These are phyloP conservation scores for Xylaria sp. DNA, from an alignment of 2,329 filamentous ascomycete genomes.

Conservation along the genomic window DNA sequence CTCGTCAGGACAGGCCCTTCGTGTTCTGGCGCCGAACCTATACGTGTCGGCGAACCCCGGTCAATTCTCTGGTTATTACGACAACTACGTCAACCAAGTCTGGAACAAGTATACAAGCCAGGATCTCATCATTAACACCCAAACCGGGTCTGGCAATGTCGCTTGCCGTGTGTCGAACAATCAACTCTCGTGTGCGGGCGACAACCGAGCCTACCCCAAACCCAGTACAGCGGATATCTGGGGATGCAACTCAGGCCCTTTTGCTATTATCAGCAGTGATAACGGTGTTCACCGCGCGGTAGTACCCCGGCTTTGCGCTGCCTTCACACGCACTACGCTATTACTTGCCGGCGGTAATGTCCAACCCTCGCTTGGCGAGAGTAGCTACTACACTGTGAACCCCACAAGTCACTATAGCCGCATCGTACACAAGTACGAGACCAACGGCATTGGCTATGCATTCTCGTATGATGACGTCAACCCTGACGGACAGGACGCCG, in stretches of 20 bases:
- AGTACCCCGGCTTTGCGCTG: slow-evolving; percentile 56
- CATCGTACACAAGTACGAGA: slow-evolving; percentile 64
- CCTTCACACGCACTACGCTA: slow-evolving; percentile 53
- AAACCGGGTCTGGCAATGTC: slow-evolving; percentile 47
- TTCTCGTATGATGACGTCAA: slow-evolving; percentile 74
- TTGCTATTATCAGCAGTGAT: slow-evolving; percentile 45
- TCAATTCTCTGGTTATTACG: slow-evolving; percentile 50
- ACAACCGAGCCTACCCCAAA: slow-evolving; percentile 51
- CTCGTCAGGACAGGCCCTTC: slow-evolving; percentile 46
- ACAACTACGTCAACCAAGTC: slow-evolving; percentile 52
- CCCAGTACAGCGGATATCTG: slow-evolving; percentile 55
- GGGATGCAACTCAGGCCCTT: slow-evolving; percentile 57
- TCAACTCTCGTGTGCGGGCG: slow-evolving; percentile 48
- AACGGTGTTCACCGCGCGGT: slow-evolving; percentile 50
- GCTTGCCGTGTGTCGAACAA: slow-evolving; percentile 46
- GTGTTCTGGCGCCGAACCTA: slow-evolving; percentile 53
- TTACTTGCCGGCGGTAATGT: slow-evolving; percentile 52
- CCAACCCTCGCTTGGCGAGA: slow-evolving; percentile 48
- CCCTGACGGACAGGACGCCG: slow-evolving; percentile 60
- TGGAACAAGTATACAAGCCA: slow-evolving; percentile 49
- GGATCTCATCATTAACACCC: slow-evolving; percentile 51
- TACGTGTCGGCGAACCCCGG: slow-evolving; percentile 45
- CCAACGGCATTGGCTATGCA: slow-evolving; percentile 65
- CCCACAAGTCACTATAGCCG: slow-evolving; percentile 63
- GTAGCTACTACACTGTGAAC: slow-evolving; percentile 50